These are phyloP conservation scores for Scenedesmus sp. DNA, from an alignment of 163 green algal genomes.

Conservation along the genomic window DNA sequence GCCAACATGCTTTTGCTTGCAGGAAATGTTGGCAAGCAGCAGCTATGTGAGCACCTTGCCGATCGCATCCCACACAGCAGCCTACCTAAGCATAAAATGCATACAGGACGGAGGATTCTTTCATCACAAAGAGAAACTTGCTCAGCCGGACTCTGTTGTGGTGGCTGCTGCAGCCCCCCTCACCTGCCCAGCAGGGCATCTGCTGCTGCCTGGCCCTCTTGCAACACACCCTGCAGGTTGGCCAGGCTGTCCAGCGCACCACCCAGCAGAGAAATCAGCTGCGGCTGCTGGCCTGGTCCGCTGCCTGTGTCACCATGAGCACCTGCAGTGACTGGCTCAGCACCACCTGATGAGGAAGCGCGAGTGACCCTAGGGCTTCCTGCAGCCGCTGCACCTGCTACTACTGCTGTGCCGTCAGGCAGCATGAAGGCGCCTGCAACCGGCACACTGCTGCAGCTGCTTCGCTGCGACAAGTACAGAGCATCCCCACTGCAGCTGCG, in stretches of 20 bases:
- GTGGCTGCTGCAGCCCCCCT: not conserved
- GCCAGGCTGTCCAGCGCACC: slow-evolving; percentile 1
- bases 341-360: not conserved
- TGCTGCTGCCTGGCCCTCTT: not conserved
- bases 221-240: not conserved
- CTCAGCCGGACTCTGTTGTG: not conserved
- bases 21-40: not conserved
- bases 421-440: not conserved
- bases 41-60: not conserved
- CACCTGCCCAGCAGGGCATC: slow-evolving; percentile 2
- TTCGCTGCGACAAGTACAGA: not conserved
- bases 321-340: not conserved
- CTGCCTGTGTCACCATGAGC: not conserved
- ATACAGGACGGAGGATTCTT: not conserved
- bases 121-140: not conserved
- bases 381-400: not conserved
- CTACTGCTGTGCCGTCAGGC: not conserved
- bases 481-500: not conserved
- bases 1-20: not conserved
- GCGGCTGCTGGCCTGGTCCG: not conserved
- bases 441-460: not conserved
- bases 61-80: not conserved
- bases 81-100: too few species aligned
- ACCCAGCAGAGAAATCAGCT: not conserved
- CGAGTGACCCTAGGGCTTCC: not conserved